Percentiles rank a stretch among this genome's conserved stretches.
These are phyloP conservation scores for Cyberlindnera meyerae DNA, from an alignment of 805 yeast genomes.

Conservation along the genomic window DNA sequence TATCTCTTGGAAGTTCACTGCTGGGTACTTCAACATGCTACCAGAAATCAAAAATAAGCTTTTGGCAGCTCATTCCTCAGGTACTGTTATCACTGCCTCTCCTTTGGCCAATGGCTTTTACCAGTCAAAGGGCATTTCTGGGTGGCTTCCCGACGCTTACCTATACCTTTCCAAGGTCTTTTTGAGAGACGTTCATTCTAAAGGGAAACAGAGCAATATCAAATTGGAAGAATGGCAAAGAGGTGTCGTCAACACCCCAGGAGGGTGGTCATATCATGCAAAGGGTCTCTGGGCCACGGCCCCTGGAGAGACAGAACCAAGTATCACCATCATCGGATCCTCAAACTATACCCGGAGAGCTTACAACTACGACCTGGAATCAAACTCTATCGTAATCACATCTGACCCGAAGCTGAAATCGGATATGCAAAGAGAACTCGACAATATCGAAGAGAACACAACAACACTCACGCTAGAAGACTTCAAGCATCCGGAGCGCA, in stretches of 20 bases:
- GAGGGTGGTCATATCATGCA: slow-evolving; percentile 98
- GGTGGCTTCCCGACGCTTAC: slow-evolving; percentile 83
- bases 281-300: slow-evolving; percentile 85
- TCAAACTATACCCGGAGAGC: slow-evolving; percentile 92
- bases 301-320: slow-evolving; percentile 55
- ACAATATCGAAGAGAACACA: slow-evolving; percentile 52
- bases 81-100: slow-evolving; percentile 82
- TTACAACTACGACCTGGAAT: slow-evolving; percentile 80
- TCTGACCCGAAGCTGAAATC: slow-evolving; percentile 53
- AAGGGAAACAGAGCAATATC: slow-evolving; percentile 41
- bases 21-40: slow-evolving; percentile 92
- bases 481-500: slow-evolving; percentile 57
- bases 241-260: slow-evolving; percentile 74
- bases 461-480: slow-evolving; percentile 51
- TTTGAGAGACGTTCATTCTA: slow-evolving; percentile 50
- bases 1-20: slow-evolving; percentile 82
- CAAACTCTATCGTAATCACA: slow-evolving; percentile 78
- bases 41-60: slow-evolving; percentile 62
- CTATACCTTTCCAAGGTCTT: slow-evolving; percentile 69
- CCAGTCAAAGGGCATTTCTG: slow-evolving; percentile 75
- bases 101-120: slow-evolving; percentile 94
- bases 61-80: slow-evolving; percentile 52
- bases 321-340: slow-evolving; percentile 81
- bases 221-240: slow-evolving; percentile 77
- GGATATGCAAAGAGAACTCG: slow-evolving; percentile 58